Evolutionary conservation across 495 filamentous ascomycete genomes (phyloP).

Genomic region (Immersiella caudata): DNA sequence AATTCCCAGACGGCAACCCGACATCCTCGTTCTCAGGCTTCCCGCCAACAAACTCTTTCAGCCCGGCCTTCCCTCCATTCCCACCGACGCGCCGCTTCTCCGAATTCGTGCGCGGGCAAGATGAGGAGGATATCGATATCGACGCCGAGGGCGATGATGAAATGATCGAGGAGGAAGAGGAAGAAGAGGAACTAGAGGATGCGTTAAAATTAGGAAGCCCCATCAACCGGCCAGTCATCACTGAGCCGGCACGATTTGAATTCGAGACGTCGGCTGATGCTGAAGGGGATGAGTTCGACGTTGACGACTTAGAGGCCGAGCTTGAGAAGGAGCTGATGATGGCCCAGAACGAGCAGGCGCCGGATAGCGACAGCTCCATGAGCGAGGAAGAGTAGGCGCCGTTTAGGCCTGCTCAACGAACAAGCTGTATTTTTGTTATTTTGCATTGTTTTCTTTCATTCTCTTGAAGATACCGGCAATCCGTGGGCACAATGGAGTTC

Average conservation of each 20-base stretch:
- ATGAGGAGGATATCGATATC: conserved; percentile 41
- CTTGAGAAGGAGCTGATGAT: conserved; percentile 40
- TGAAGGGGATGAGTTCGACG: conserved; percentile 32
- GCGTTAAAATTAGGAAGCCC: conserved; percentile 40
- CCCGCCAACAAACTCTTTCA: conserved; percentile 35
- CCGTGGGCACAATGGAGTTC: background rate
- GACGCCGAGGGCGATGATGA: conserved; percentile 37
- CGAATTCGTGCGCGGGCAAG: conserved; percentile 42
- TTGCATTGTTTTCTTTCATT: background rate
- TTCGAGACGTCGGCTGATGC: conserved; percentile 30
- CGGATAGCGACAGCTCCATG: conserved; percentile 33
- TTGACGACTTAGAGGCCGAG: conserved; percentile 32
- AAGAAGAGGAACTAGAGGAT: conserved; percentile 25
- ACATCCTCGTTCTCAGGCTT: conserved; percentile 22
- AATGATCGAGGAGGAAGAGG: conserved; percentile 26
- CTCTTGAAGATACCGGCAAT: background rate
- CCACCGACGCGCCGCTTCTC: conserved; percentile 41
- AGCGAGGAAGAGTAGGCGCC: conserved; percentile 38
- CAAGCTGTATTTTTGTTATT: background rate
- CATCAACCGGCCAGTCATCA: conserved; percentile 28
- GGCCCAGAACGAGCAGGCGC: conserved; percentile 30
- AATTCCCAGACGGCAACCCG: conserved; percentile 46
- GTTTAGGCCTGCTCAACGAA: background rate
- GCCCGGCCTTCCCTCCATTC: conserved; percentile 41
- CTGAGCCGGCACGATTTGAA: conserved; percentile 14